Conservation (phyloP, 306 rosid genomes). For the Sindora glabra region DNA sequence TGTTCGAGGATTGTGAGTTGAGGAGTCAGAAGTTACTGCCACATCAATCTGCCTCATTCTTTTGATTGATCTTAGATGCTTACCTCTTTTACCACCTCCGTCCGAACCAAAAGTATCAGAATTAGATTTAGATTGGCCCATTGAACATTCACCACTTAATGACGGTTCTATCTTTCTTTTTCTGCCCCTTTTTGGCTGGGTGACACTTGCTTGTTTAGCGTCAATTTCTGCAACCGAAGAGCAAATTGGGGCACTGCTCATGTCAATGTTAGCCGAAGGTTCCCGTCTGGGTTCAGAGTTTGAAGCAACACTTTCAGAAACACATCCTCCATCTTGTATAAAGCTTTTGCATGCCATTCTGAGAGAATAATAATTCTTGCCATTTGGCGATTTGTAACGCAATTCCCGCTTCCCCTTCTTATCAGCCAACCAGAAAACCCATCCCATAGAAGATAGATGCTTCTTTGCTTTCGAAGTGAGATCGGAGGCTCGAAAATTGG, state of each 20-base stretch:
- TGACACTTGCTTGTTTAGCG: not conserved
- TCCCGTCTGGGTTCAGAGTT: not conserved
- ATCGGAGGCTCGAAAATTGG: too few relatives aligned
- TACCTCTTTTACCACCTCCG: not conserved
- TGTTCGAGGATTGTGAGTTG: constrained; percentile 2
- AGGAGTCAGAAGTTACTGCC: not conserved
- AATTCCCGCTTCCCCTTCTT: constrained; percentile 31
- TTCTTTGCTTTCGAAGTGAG: constrained; percentile 32
- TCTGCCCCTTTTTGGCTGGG: not conserved
- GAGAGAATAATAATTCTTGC: constrained; percentile 37
- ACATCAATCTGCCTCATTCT: not conserved
- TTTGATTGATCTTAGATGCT: not conserved
- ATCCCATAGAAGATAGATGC: constrained; percentile 47
- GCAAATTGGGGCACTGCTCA: too few relatives aligned
- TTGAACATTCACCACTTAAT: not conserved
- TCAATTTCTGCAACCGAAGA: not conserved
- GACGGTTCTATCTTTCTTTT: not conserved
- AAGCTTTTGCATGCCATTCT: constrained; percentile 41
- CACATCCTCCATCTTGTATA: constrained; percentile 10
- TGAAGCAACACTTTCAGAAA: not conserved
- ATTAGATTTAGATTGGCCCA: not conserved
- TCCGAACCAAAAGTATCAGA: not conserved
- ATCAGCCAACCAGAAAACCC: constrained; percentile 30
- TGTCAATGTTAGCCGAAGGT: not conserved
- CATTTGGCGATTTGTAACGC: constrained; percentile 48